Conservation (phyloP, 2,329 filamentous ascomycete species). For the Colletotrichum sp. region DNA sequence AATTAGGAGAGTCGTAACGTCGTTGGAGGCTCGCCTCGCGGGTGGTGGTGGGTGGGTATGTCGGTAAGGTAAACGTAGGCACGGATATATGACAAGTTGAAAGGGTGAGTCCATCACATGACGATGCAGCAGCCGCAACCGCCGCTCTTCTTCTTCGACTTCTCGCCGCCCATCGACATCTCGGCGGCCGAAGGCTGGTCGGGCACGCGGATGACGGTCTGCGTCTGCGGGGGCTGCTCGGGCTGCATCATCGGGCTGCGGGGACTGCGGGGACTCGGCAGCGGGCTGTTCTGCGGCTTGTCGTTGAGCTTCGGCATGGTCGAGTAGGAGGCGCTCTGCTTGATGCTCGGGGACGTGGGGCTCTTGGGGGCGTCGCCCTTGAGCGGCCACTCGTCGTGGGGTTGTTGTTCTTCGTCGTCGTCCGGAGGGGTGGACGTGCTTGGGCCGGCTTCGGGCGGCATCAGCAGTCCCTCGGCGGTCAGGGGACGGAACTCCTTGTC, state of each 20-base stretch:
- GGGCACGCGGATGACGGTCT: slow-evolving; percentile 25
- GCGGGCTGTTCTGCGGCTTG: slow-evolving; percentile 40
- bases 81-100: neutral
- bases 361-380: slow-evolving; percentile 52
- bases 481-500: slow-evolving; percentile 87
- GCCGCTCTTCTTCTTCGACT: slow-evolving; percentile 40
- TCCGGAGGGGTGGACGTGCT: slow-evolving; percentile 20
- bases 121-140: slow-evolving; percentile 58
- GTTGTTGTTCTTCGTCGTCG: slow-evolving; percentile 33
- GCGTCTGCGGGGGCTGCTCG: slow-evolving; percentile 29
- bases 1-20: slow-evolving; percentile 26
- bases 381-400: slow-evolving; percentile 64
- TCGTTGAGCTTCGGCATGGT: slow-evolving; percentile 67
- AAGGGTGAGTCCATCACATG: slow-evolving; percentile 42
- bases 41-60: slow-evolving; percentile 5
- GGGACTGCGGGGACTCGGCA: slow-evolving; percentile 53
- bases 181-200: slow-evolving; percentile 5
- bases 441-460: slow-evolving; percentile 43
- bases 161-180: slow-evolving; percentile 26
- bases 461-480: slow-evolving; percentile 66
- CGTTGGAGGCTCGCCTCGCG: slow-evolving; percentile 21
- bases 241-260: slow-evolving; percentile 30
- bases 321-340: slow-evolving; percentile 60
- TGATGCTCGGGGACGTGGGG: slow-evolving; percentile 39
- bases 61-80: neutral